Conservation (phyloP, 257 asterid genomes). For the Misopates orontium region DNA sequence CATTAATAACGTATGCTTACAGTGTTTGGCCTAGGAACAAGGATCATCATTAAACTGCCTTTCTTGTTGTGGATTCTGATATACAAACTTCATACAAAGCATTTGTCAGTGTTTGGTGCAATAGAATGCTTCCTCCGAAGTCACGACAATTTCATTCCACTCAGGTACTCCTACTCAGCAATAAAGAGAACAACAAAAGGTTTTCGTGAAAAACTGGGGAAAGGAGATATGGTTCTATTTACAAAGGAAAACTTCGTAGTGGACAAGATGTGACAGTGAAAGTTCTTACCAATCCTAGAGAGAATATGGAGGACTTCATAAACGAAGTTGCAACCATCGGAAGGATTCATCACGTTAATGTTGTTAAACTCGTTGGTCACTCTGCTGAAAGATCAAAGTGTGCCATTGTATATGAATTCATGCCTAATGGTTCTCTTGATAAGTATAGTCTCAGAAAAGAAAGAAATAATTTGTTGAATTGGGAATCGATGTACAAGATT, state of each 20-base stretch:
- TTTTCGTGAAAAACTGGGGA: background rate
- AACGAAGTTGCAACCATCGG: slow-evolving; percentile 1
- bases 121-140: background rate
- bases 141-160: background rate
- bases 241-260: background rate
- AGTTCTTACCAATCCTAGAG: background rate
- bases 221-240: background rate
- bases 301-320: background rate
- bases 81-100: background rate
- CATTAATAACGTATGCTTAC: background rate
- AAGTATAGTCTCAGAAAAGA: background rate
- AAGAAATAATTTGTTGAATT: background rate
- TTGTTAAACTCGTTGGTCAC: background rate
- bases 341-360: background rate
- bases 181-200: background rate
- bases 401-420: slow-evolving; percentile 3
- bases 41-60: background rate
- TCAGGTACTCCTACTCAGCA: background rate
- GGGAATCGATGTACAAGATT: background rate
- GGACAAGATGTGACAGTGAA: background rate
- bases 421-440: slow-evolving; percentile 1
- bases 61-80: background rate
- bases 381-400: background rate
- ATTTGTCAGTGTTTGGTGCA: background rate
- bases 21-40: background rate